Conservation (phyloP, 225 moss, liverwort and hornwort species). For the Thuidium tamariscinum region DNA sequence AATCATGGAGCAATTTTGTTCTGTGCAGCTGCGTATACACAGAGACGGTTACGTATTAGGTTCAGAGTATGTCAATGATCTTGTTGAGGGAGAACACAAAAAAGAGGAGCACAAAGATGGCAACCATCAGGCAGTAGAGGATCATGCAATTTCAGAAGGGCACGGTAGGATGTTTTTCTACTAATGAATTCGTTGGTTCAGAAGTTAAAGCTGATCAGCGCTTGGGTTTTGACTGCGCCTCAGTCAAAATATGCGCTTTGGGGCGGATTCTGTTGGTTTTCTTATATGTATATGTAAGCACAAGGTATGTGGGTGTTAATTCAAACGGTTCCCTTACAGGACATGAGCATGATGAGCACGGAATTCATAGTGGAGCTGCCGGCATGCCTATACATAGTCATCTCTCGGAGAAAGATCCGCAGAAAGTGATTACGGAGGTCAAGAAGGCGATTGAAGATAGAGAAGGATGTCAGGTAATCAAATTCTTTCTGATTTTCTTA, state of each 20-base stretch:
- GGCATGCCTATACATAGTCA: constrained; percentile 49
- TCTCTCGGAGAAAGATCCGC: constrained; percentile 49
- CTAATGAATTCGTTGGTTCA: not conserved
- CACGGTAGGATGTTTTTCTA: constrained; percentile 26
- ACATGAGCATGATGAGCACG: constrained; percentile 34
- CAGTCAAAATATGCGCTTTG: not conserved
- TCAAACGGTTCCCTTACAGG: constrained; percentile 8
- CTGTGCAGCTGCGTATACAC: constrained; percentile 74
- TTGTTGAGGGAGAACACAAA: constrained; percentile 87
- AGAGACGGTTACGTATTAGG: constrained; percentile 82
- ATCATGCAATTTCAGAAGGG: not conserved
- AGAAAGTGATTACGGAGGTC: constrained; percentile 64
- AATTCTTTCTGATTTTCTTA: not conserved
- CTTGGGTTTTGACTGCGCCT: not conserved
- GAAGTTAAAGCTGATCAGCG: not conserved
- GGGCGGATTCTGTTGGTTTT: not conserved
- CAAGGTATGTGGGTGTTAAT: not conserved
- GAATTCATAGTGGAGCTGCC: constrained; percentile 14
- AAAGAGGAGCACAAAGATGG: constrained; percentile 37
- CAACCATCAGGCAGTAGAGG: constrained; percentile 17
- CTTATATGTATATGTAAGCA: not conserved
- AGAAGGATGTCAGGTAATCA: constrained; percentile 90
- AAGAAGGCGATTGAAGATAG: constrained; percentile 65
- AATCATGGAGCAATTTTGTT: not conserved
- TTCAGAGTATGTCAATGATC: constrained; percentile 74